phyloP scores from a whole-genome alignment of 305 asterid species.

The Fraxinus dipetala region DNA sequence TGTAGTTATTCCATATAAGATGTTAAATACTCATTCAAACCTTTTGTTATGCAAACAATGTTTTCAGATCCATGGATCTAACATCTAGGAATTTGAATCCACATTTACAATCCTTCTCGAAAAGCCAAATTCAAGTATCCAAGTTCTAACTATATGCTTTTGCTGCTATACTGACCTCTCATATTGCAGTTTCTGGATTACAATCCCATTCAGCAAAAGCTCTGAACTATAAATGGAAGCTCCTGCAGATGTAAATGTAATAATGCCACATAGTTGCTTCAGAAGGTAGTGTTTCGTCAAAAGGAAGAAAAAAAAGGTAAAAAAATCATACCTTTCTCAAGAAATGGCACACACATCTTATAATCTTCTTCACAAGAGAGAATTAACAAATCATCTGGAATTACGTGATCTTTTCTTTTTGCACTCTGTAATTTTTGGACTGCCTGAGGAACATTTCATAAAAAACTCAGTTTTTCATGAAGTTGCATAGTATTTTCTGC shows the following conservation, averaged over 20 bases:
- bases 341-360: slow-evolving; percentile 48
- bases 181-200: slow-evolving; percentile 63
- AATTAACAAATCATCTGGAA: slow-evolving; percentile 46
- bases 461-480: slow-evolving; percentile 8
- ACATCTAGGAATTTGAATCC: not conserved
- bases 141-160: not conserved
- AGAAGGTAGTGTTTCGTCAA: slow-evolving; percentile 14
- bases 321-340: slow-evolving; percentile 46
- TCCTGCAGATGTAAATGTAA: slow-evolving; percentile 46
- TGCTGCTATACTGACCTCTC: slow-evolving; percentile 45
- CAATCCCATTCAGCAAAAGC: slow-evolving; percentile 75
- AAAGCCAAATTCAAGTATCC: slow-evolving; percentile 1
- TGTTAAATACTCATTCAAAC: not conserved
- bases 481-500: not conserved
- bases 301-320: not conserved
- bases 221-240: slow-evolving; percentile 62
- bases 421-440: slow-evolving; percentile 29
- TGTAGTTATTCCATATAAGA: slow-evolving; percentile 12
- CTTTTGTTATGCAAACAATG: not conserved
- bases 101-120: not conserved
- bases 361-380: slow-evolving; percentile 63
- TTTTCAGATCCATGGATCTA: slow-evolving; percentile 8
- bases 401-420: slow-evolving; percentile 22
- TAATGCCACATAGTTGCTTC: slow-evolving; percentile 13
- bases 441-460: slow-evolving; percentile 40